These are phyloP conservation scores for Botrytis deweyae DNA, from an alignment of 2,329 filamentous ascomycete genomes.

Conservation along the genomic window DNA sequence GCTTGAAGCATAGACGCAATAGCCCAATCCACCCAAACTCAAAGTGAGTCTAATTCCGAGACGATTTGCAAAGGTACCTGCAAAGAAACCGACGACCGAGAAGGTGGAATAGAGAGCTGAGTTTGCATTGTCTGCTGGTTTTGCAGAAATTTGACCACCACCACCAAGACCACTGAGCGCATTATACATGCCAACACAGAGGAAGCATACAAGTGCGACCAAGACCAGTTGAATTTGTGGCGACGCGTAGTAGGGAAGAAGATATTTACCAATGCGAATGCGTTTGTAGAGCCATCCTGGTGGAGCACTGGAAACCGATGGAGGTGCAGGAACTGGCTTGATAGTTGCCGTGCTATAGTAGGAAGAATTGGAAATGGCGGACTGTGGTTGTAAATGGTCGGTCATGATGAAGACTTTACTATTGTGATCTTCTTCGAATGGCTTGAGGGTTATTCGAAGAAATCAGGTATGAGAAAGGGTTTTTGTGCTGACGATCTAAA, in stretches of 20 bases:
- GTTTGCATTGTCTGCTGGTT: constrained; percentile 42
- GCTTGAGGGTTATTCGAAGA: background rate
- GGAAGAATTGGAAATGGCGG: constrained; percentile 9
- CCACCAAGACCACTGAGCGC: constrained; percentile 62
- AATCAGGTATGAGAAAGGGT: background rate
- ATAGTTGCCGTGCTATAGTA: constrained; percentile 5
- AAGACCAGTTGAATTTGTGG: constrained; percentile 68
- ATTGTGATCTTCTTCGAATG: background rate
- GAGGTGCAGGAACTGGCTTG: background rate
- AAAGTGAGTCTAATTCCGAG: constrained; percentile 68
- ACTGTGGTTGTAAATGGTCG: constrained; percentile 10
- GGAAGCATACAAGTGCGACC: constrained; percentile 66
- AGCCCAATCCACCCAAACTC: constrained; percentile 70
- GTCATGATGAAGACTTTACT: background rate
- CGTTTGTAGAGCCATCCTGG: constrained; percentile 20
- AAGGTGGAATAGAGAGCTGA: constrained; percentile 50
- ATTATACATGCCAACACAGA: constrained; percentile 71
- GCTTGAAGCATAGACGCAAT: constrained; percentile 65
- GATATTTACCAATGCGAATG: constrained; percentile 43
- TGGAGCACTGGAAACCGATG: background rate
- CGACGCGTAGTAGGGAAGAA: constrained; percentile 68
- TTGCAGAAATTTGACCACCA: constrained; percentile 51
- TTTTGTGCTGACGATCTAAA: background rate
- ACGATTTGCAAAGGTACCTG: constrained; percentile 72
- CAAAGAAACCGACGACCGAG: constrained; percentile 62